Conservation (phyloP, 768 basidiomycete species). For the Collybia nuda region DNA sequence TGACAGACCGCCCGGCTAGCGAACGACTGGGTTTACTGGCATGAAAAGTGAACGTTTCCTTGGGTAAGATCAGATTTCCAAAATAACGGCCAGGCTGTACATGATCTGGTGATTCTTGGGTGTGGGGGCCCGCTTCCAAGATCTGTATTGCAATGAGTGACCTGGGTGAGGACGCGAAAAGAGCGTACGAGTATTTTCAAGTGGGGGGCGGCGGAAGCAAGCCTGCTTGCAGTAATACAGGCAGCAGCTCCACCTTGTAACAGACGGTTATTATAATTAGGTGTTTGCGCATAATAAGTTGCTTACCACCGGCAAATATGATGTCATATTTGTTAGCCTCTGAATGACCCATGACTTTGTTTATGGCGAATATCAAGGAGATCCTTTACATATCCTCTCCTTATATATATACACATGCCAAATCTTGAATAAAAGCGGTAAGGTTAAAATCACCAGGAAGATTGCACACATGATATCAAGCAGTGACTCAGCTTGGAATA, state of each 20-base stretch:
- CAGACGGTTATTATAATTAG: background rate
- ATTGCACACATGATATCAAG: no score
- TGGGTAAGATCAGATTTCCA: slow-evolving; percentile 34
- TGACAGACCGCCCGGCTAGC: slow-evolving; percentile 38
- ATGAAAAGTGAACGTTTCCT: slow-evolving; percentile 45
- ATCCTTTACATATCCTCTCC: background rate
- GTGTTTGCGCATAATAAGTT: background rate
- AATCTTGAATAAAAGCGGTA: no score
- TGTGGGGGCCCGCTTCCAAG: slow-evolving; percentile 58
- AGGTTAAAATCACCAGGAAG: no score
- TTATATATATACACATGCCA: no score
- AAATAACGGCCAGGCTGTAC: slow-evolving; percentile 54
- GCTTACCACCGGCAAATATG: slow-evolving; percentile 56
- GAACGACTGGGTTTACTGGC: slow-evolving; percentile 40
- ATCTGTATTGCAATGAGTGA: slow-evolving; percentile 27
- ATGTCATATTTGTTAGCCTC: slow-evolving; percentile 36
- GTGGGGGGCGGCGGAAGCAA: slow-evolving; percentile 50
- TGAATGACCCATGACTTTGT: slow-evolving; percentile 1
- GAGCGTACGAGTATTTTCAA: slow-evolving; percentile 52
- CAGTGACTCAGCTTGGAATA: no score
- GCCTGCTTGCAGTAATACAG: slow-evolving; percentile 55
- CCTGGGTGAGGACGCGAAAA: background rate
- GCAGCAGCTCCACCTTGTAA: slow-evolving; percentile 50
- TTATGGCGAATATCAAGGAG: background rate
- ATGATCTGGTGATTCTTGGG: slow-evolving; percentile 43